Evolutionary conservation across 129 eudicot species (phyloP), one percentile per base, ranked within the genome.

Genomic region (Glebionis coronaria): DNA sequence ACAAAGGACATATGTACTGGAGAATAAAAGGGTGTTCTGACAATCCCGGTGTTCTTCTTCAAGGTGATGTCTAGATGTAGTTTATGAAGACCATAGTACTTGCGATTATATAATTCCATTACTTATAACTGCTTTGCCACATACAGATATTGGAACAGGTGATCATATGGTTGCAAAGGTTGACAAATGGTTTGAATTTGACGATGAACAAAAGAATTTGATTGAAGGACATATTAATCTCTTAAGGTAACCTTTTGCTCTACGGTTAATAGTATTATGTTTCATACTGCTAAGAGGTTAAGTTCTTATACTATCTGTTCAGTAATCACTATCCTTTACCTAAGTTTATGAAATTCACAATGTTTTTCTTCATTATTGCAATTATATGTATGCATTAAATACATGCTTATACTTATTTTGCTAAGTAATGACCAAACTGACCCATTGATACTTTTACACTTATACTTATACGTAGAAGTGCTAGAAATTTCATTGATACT

Each of bases 141-240:
- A 31, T 79, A 59, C 77, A 89, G 97, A 90, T 73, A 56, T 82
- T 47, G 90, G 88, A 73, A 59, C 45, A 45, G 77, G 83, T 40
- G 84, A 84, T 72, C 69, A 64, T 66, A 52, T 59, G 18, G 64
- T 29, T 74, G 78, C 50, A 44, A 44, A 15, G 25, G 75, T 53
- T 61, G 97, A 86, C 53, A 90, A 76, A 73, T 90, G 97, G 97
- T 78, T 61, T 57, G 61, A 86, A 11, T 80, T 46, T 56, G 85
- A 86, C 29, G 76, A 23, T 76, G 97, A 83, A 64, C 83, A 82
- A 63, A 78, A 42, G 74, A 69, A 78, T 23, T n/a, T n/a, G n/a
- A n/a, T n/a, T n/a, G n/a, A n/a, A n/a, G n/a, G n/a, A n/a, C n/a
- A n/a, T n/a, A n/a, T n/a, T n/a, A n/a, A n/a, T n/a, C n/a, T n/a